Base-by-base conservation (phyloP, 2,329 filamentous ascomycete genomes). In the Colletotrichum musae region DNA sequence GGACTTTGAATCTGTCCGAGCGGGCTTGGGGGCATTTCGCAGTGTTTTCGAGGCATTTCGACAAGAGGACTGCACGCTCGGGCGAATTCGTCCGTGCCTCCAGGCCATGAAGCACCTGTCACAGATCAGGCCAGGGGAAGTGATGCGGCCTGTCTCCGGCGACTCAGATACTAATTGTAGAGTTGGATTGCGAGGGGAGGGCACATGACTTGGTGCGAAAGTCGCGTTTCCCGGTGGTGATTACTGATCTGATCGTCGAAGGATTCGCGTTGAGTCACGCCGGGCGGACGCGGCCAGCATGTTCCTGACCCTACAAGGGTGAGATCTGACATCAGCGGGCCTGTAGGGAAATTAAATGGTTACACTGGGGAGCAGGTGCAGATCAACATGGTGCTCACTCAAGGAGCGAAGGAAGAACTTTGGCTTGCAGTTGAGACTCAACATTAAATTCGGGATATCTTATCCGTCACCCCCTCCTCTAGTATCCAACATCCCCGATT, bases 1-100 rank as follows among this genome's bases (percentile, higher is more conserved):
- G 12, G 16, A 21, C 12, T 52, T 24, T 7, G 18, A 51, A n/a
- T 62, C 16, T 36, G 50, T 54, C 59, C 39, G 59, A 62, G 59
- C 59, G 59, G 45, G 50, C 50, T 26, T 47, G 36, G 36, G 7
- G 28, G 39, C 39, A 54, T 61, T 9, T n/a, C 15, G 24, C 56
- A 58, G 7, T 36, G 32, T 36, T 36, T 36, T 10, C 32, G 32
- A 36, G 32, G 41, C 26, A 28, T 15, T 28, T 32, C 18, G 21
- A 48, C 39, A 47, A 16, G 32, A 36, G 32, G 32, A 10, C 3
- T 13, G 5, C 26, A 12, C 50, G 59, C 59, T 47, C 26, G 41
- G 41, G 39, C 59, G 50, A 0, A 36, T 7, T 15, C 50, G 6
- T 54, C 50, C 39, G 50, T 62, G 59, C 51, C 24, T 36, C 32